Evolutionary conservation across 2,329 filamentous ascomycete genomes (phyloP).

Genomic region (Fusarium sp.): DNA sequence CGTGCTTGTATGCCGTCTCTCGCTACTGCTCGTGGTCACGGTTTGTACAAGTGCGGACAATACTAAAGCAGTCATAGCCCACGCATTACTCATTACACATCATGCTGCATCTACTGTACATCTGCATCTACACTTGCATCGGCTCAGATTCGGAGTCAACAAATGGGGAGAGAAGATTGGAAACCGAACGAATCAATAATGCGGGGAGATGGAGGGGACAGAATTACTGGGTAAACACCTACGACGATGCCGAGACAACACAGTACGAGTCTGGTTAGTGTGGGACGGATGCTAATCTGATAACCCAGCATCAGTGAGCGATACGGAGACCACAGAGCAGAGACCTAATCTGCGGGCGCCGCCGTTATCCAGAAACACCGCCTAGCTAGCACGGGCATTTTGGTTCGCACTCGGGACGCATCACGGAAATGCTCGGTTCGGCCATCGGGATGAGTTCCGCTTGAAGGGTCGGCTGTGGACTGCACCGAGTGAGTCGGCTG

Average conservation of each 20-base stretch:
- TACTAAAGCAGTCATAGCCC: constrained; percentile 6
- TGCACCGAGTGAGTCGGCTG: constrained; percentile 5
- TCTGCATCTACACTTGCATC: constrained; percentile 15
- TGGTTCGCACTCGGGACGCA: constrained; percentile 19
- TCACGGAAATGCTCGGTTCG: constrained; percentile 47
- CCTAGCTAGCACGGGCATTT: too few species aligned
- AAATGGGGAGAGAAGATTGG: constrained; percentile 4
- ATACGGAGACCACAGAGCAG: neutral
- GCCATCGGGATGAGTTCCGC: constrained; percentile 40
- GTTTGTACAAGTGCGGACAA: neutral
- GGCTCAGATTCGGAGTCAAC: constrained; percentile 11
- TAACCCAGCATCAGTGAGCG: neutral
- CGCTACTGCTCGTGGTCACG: neutral
- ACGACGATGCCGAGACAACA: too few species aligned
- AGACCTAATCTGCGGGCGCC: too few species aligned
- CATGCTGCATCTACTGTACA: neutral
- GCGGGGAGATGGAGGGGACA: constrained; percentile 30
- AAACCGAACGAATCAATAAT: constrained; percentile 16
- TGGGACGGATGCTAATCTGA: constrained; percentile 2
- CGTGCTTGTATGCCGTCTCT: too few species aligned
- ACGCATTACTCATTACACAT: constrained; percentile 2
- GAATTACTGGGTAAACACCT: neutral
- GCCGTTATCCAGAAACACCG: too few species aligned
- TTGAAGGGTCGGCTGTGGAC: constrained; percentile 8
- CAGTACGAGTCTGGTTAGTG: too few species aligned